phyloP scores from a whole-genome alignment of 2,329 filamentous ascomycete species.

The Blumeriella jaapii region DNA sequence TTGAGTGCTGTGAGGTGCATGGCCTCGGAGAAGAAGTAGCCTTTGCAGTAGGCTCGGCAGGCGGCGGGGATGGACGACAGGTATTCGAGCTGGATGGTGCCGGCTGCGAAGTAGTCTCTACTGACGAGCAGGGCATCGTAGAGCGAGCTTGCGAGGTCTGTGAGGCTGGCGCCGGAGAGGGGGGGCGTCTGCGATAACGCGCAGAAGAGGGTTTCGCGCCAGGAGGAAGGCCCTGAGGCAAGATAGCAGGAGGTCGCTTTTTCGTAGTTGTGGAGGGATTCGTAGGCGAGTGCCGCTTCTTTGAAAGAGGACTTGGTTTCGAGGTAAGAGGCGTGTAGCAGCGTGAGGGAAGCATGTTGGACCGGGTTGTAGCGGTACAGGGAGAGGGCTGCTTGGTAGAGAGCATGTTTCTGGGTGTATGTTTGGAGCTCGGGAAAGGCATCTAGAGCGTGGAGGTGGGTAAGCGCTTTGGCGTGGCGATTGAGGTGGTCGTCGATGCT shows the following conservation, averaged over 20 bases:
- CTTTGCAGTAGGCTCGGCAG: conserved; percentile 71
- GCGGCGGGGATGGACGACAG: conserved; percentile 60
- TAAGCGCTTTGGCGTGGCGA: conserved; percentile 64
- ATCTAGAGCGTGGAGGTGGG: conserved; percentile 61
- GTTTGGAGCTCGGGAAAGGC: conserved; percentile 65
- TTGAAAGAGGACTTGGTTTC: conserved; percentile 64
- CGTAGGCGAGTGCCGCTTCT: conserved; percentile 83
- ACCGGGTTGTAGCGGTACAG: conserved; percentile 73
- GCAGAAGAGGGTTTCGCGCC: conserved; percentile 80
- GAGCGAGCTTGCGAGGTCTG: conserved; percentile 59
- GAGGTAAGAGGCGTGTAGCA: conserved; percentile 69
- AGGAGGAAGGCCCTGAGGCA: conserved; percentile 61
- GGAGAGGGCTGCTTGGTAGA: conserved; percentile 67
- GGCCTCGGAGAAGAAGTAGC: conserved; percentile 81
- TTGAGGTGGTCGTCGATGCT: conserved; percentile 82
- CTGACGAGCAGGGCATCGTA: conserved; percentile 71
- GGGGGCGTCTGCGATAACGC: conserved; percentile 56
- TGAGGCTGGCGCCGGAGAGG: conserved; percentile 47
- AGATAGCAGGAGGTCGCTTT: conserved; percentile 76
- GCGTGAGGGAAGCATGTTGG: conserved; percentile 56
- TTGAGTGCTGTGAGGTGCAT: conserved; percentile 59
- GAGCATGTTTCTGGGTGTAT: conserved; percentile 67
- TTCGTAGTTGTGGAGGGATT: conserved; percentile 64
- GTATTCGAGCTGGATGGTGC: conserved; percentile 72
- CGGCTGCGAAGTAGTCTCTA: conserved; percentile 73